A percentile compares a stretch with the other conserved stretches of the same genome.
Conservation (phyloP, 495 filamentous ascomycete species). For the Copromyces sp. region DNA sequence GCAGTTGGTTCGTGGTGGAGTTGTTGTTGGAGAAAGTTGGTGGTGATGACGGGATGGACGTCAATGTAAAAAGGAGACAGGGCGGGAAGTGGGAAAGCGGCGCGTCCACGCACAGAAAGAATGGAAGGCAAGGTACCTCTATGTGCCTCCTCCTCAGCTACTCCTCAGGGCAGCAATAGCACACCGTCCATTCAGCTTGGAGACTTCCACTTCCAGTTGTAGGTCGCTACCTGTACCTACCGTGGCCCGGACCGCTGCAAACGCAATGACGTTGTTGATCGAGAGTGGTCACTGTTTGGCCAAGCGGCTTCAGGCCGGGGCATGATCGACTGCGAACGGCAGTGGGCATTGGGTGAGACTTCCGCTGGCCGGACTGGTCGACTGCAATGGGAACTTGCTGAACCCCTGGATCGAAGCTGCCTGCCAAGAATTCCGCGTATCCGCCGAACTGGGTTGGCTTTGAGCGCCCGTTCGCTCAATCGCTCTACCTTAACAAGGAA, state of each 20-base stretch:
- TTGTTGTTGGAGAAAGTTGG: neutral
- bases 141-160: too few species aligned
- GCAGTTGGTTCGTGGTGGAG: neutral
- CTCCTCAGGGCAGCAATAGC: neutral
- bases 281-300: neutral
- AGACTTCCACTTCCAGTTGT: neutral
- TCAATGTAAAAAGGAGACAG: neutral
- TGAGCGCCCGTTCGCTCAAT: neutral
- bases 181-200: neutral
- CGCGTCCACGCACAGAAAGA: neutral
- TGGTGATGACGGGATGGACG: neutral
- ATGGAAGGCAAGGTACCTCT: too few species aligned
- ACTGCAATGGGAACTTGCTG: neutral
- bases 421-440: neutral
- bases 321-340: neutral
- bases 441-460: neutral
- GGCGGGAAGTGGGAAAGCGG: neutral
- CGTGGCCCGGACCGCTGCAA: neutral
- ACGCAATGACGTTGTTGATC: neutral
- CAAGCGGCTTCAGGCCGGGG: neutral
- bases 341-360: neutral
- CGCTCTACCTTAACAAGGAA: neutral
- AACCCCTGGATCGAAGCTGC: neutral
- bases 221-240: neutral
- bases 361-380: neutral